phyloP scores from a whole-genome alignment of 1,284 basidiomycete species.

The Thecaphora thlaspeos region DNA sequence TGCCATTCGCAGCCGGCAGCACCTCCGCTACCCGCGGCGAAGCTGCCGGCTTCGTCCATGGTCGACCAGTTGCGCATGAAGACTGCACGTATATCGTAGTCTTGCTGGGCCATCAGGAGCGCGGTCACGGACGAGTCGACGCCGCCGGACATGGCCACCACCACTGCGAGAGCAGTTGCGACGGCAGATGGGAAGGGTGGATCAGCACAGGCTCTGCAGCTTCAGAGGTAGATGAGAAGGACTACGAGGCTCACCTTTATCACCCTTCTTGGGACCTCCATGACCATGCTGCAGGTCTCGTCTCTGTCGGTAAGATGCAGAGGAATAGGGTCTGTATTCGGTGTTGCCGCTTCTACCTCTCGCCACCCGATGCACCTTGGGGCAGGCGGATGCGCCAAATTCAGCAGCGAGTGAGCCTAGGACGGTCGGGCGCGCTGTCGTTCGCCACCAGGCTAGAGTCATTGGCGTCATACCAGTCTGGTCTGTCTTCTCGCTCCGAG shows the following conservation, averaged over 20 bases:
- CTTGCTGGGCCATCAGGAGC: slow-evolving; percentile 32
- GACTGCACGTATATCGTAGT: slow-evolving; percentile 73
- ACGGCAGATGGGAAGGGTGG: slow-evolving; percentile 1
- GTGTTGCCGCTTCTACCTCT: too few relatives aligned
- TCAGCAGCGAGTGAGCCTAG: too few relatives aligned
- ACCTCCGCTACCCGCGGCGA: slow-evolving; percentile 55
- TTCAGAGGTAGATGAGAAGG: neutral
- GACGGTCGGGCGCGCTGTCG: too few relatives aligned
- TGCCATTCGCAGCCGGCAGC: slow-evolving; percentile 83
- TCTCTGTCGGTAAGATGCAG: too few relatives aligned
- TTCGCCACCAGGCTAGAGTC: too few relatives aligned
- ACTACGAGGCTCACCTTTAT: slow-evolving; percentile 61
- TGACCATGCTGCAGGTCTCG: neutral
- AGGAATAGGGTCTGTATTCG: too few relatives aligned
- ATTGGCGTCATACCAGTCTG: too few relatives aligned
- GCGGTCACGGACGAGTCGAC: slow-evolving; percentile 73
- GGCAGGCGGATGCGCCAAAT: too few relatives aligned
- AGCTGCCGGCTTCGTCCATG: slow-evolving; percentile 65
- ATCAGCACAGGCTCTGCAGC: neutral
- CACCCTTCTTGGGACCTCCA: slow-evolving; percentile 63
- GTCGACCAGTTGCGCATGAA: slow-evolving; percentile 90
- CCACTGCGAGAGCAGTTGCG: slow-evolving; percentile 63
- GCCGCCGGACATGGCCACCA: slow-evolving; percentile 91
- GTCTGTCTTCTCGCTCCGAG: too few relatives aligned
- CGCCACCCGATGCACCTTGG: too few relatives aligned